Base-by-base conservation (phyloP, 176 grass and related monocot genomes). In the Cocos nucifera region DNA sequence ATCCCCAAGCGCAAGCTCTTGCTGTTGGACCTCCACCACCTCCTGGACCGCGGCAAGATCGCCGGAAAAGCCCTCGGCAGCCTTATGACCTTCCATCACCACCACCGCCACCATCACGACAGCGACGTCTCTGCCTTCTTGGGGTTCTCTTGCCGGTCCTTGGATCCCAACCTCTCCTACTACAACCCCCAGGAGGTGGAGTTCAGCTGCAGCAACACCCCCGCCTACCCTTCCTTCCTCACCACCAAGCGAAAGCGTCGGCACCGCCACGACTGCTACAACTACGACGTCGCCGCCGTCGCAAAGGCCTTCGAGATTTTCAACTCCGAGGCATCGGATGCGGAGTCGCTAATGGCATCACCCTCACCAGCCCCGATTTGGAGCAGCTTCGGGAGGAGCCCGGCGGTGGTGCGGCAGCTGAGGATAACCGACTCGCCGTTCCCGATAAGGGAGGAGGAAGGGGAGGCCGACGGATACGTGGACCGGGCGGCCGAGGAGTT, bases 401-500 rank as follows among this genome's bases (percentile, higher is more conserved):
- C 83, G 2, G 60, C 74, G 48, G 56, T 73, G 0, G 75, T 16
- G 17, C 69, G 87, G 27, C 87, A 72, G 65, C 80, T 96, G 19
- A 85, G 92, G 58, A 63, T 96, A 70, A 85, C 87, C 51, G 92
- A 96, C 84, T 96, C 92, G 21, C 92, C 92, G 0, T 96, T 96
- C 54, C 80, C 83, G 3, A 17, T 80, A 6, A 26, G 16, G 56
- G 84, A 75, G 15, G 81, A 79, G 2, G 88, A 80, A 51, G 84
- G 73, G 44, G 73, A 75, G 30, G 69, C 54, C 44, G 79, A 92
- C 39, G 32, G 59, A 35, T 57, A 66, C 52, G 82, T 88, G 3
- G 79, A 98, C 65, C 51, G 66, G 73, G n/a, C 67, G 68, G 74
- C 77, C 0, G 82, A 71, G 54, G 72, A 64, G 69, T 98, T 83